Base-by-base conservation (phyloP, 2,329 filamentous ascomycete genomes). In the Pseudopyricularia cyperi region DNA sequence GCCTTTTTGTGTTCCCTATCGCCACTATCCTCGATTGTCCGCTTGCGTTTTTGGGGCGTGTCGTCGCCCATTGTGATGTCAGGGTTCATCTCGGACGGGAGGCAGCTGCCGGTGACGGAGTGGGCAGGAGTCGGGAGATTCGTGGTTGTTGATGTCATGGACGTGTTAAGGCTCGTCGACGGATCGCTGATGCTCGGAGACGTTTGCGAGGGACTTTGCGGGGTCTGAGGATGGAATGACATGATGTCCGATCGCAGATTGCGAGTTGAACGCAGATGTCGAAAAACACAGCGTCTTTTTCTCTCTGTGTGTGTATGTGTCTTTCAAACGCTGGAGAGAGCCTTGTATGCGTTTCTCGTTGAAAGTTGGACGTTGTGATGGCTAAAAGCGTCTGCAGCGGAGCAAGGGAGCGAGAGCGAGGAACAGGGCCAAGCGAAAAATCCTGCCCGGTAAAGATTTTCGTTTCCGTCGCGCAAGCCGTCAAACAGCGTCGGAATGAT, bases 211-310 rank as follows among this genome's bases (percentile, higher is more conserved):
- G 80, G 80, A 65, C 80, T 83, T 72, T 83, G 79, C 64, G 80
- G 80, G 60, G 80, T 83, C 62, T 79, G 79, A 60, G 80, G 80
- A 65, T 82, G 79, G 72, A 78, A 81, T 69, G 77, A 80, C 79
- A 83, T 83, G 66, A 66, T 76, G 59, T 63, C 66, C 61, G 65
- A 65, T 59, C 60, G 56, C 58, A 42, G 17, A 42, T 55, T 57
- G 61, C 56, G 60, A 56, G 55, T 4, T 47, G 44, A 6, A 14
- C 26, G 19, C n/a, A n/a, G n/a, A n/a, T 28, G n/a, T 42, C 22
- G 7, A 3, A 11, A 42, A 42, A 42, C 12, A 22, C 37, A 9
- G 17, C 19, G 37, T 19, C 37, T 42, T 19, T 39, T n/a, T n/a
- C n/a, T n/a, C n/a, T n/a, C n/a, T n/a, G n/a, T n/a, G n/a, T n/a